Conservation (phyloP, 2,329 filamentous ascomycete species). For the Juglanconis sp. region DNA sequence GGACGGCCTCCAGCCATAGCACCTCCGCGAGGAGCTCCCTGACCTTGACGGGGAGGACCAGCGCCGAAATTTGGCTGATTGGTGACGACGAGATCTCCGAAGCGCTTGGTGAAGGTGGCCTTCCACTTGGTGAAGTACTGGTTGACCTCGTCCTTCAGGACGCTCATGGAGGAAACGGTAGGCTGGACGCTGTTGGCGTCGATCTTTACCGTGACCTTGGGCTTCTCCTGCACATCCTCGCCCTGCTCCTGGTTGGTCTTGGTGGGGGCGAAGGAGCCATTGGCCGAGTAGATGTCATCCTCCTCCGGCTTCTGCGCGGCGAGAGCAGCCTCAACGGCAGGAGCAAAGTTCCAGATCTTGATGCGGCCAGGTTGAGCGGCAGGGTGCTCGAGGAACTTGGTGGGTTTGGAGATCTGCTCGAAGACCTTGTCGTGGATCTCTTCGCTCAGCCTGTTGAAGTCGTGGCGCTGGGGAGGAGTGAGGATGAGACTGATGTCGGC, state of each 20-base stretch:
- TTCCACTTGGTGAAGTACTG: slow-evolving; percentile 80
- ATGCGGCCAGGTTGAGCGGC: slow-evolving; percentile 13
- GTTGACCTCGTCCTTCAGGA: slow-evolving; percentile 68
- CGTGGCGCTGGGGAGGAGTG: slow-evolving; percentile 45
- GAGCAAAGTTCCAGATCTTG: slow-evolving; percentile 16
- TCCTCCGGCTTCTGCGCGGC: background rate
- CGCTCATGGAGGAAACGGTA: slow-evolving; percentile 36
- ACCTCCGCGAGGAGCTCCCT: slow-evolving; percentile 25
- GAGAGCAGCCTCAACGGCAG: slow-evolving; percentile 2
- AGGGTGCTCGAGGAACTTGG: slow-evolving; percentile 40
- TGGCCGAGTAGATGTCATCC: background rate
- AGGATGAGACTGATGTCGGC: slow-evolving; percentile 51
- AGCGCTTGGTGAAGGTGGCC: slow-evolving; percentile 62
- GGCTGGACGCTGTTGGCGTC: slow-evolving; percentile 24
- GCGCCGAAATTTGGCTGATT: slow-evolving; percentile 32
- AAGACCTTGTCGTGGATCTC: slow-evolving; percentile 11
- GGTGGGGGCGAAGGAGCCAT: no score
- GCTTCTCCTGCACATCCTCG: background rate
- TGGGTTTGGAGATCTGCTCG: slow-evolving; percentile 44
- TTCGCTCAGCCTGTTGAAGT: slow-evolving; percentile 49
- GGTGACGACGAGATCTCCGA: slow-evolving; percentile 63
- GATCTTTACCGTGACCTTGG: slow-evolving; percentile 7
- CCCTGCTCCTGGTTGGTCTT: background rate
- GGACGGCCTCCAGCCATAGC: slow-evolving; percentile 16
- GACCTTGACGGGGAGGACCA: slow-evolving; percentile 25